Evolutionary conservation across 2,329 filamentous ascomycete species (phyloP).

Genomic region (Cordyceps sp.): DNA sequence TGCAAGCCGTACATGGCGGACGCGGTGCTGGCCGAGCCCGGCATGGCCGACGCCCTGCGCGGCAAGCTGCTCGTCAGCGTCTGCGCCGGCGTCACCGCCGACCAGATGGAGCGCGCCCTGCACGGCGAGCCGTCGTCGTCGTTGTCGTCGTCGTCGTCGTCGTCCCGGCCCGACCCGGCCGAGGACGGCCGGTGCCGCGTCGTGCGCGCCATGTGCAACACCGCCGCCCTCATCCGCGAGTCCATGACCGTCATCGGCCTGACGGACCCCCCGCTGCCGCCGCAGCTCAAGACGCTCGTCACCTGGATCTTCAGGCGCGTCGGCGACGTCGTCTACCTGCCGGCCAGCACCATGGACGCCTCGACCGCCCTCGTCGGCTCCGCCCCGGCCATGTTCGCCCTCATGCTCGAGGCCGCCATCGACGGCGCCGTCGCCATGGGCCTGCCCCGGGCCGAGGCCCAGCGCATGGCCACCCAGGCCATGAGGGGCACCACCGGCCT

Average conservation of each 20-base stretch:
- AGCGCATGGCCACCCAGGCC: slow-evolving; percentile 62
- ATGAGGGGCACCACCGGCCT: slow-evolving; percentile 59
- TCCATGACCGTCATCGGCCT: slow-evolving; percentile 69
- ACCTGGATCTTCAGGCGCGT: slow-evolving; percentile 65
- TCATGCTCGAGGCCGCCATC: slow-evolving; percentile 59
- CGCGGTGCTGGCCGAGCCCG: slow-evolving; percentile 48
- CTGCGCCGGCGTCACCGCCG: slow-evolving; percentile 56
- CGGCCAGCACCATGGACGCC: slow-evolving; percentile 52
- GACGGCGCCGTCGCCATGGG: slow-evolving; percentile 71
- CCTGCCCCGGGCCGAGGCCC: slow-evolving; percentile 53
- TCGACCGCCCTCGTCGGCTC: slow-evolving; percentile 59
- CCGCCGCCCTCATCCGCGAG: slow-evolving; percentile 60
- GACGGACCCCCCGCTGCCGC: slow-evolving; percentile 37
- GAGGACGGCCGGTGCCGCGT: slow-evolving; percentile 40
- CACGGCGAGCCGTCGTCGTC: slow-evolving; percentile 25
- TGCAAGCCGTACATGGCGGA: slow-evolving; percentile 68
- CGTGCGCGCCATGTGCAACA: slow-evolving; percentile 75
- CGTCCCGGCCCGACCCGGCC: slow-evolving; percentile 19
- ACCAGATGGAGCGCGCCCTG: slow-evolving; percentile 49
- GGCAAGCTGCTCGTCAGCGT: slow-evolving; percentile 75
- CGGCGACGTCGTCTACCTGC: slow-evolving; percentile 52
- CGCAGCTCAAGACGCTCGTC: slow-evolving; percentile 37
- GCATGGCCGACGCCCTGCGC: slow-evolving; percentile 54
- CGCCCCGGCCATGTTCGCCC: slow-evolving; percentile 58
- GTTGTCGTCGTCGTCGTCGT: no score